Conservation (phyloP, 2,329 filamentous ascomycete species). For the Colletotrichum sp. region DNA sequence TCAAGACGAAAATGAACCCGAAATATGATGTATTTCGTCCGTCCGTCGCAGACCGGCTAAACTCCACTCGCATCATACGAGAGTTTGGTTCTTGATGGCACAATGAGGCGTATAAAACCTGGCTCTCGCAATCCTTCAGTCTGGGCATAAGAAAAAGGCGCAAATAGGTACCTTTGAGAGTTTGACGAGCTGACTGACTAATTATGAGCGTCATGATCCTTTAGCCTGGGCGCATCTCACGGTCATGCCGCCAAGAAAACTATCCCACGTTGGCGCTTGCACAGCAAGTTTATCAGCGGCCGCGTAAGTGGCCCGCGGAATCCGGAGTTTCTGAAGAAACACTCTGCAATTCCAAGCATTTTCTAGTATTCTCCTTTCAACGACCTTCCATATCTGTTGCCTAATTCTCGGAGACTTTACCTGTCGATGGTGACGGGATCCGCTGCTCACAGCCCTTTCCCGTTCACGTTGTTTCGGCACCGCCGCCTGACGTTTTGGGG, state of each 20-base stretch:
- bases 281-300: neutral
- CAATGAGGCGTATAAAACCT: neutral
- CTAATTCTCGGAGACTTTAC: neutral
- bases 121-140: neutral
- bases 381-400: neutral
- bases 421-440: neutral
- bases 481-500: neutral
- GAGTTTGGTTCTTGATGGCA: neutral
- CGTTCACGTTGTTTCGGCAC: neutral
- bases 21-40: neutral
- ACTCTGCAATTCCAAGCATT: neutral
- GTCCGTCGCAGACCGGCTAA: neutral
- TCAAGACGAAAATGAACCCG: neutral
- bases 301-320: neutral
- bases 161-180: neutral
- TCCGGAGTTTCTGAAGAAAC: neutral
- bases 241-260: neutral
- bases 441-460: neutral
- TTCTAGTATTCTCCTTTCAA: neutral
- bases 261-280: neutral
- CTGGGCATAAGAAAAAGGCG: neutral
- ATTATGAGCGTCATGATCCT: neutral
- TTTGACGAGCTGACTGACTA: neutral
- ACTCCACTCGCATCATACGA: neutral
- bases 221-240: neutral